Evolutionary conservation across 2,329 filamentous ascomycete species (phyloP).

Genomic region (Cercospora sp.): DNA sequence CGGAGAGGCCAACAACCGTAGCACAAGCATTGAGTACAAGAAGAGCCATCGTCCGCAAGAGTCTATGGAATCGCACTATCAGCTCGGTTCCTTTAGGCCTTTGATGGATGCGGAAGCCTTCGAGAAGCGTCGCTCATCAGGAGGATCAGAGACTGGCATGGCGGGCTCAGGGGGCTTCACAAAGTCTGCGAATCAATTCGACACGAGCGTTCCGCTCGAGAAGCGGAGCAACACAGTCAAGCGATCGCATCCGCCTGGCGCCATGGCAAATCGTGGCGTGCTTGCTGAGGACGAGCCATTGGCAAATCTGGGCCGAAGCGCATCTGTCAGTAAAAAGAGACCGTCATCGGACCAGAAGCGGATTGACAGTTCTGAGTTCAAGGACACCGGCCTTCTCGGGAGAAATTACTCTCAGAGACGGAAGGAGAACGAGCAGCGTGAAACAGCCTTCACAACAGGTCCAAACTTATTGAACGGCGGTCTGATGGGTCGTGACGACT

Average conservation of each 20-base stretch:
- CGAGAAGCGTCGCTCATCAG: constrained; percentile 36
- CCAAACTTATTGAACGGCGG: constrained; percentile 57
- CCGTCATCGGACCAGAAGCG: constrained; percentile 28
- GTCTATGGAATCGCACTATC: constrained; percentile 55
- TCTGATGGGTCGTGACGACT: constrained; percentile 22
- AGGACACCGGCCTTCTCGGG: constrained; percentile 51
- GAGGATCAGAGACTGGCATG: constrained; percentile 6
- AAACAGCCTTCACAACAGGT: constrained; percentile 57
- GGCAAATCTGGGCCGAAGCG: constrained; percentile 31
- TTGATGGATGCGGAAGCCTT: constrained; percentile 64
- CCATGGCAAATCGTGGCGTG: constrained; percentile 29
- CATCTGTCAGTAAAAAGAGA: constrained; percentile 24
- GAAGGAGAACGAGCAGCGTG: constrained; percentile 41
- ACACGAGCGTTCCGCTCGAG: constrained; percentile 28
- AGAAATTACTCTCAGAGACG: constrained; percentile 52
- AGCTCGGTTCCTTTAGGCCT: constrained; percentile 67
- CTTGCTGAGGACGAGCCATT: constrained; percentile 41
- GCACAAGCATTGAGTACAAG: constrained; percentile 19
- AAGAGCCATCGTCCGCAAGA: constrained; percentile 31
- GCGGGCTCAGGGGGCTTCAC: constrained; percentile 19
- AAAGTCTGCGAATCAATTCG: constrained; percentile 30
- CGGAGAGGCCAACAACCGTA: constrained; percentile 34
- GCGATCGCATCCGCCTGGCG: constrained; percentile 40
- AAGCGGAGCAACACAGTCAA: constrained; percentile 22
- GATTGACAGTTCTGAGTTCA: constrained; percentile 44